Conservation (phyloP, 2,329 filamentous ascomycete species). For the Lachnellula suecica region DNA sequence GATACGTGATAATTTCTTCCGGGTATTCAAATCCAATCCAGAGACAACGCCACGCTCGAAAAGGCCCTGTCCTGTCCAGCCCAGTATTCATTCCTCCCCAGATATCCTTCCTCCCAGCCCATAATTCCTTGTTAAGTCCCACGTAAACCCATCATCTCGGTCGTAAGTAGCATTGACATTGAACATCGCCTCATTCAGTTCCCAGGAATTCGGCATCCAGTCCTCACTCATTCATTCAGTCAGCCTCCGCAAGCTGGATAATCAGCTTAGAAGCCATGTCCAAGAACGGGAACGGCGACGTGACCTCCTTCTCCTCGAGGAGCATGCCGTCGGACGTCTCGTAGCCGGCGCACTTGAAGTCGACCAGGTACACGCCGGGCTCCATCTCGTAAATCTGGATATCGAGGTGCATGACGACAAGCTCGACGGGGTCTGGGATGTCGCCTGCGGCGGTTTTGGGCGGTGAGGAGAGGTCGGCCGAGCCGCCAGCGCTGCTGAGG, state of each 20-base stretch:
- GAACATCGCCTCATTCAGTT: background rate
- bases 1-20: constrained; percentile 3
- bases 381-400: constrained; percentile 97
- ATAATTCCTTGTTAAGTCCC: too few species aligned
- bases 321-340: constrained; percentile 74
- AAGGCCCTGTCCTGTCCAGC: constrained; percentile 5
- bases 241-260: constrained; percentile 85
- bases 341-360: constrained; percentile 98
- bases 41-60: constrained; percentile 16
- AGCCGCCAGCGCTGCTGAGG: constrained; percentile 32
- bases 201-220: constrained; percentile 3
- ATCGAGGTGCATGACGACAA: constrained; percentile 87
- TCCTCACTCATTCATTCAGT: constrained; percentile 37
- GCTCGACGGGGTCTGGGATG: constrained; percentile 27
- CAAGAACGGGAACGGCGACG: constrained; percentile 91
- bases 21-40: constrained; percentile 16
- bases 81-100: background rate
- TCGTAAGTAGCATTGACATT: background rate
- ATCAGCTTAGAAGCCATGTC: constrained; percentile 91
- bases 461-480: constrained; percentile 24
- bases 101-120: constrained; percentile 1
- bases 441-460: constrained; percentile 12
- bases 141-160: too few species aligned
- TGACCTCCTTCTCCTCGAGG: constrained; percentile 90
- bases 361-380: constrained; percentile 87